A percentile compares a stretch with the other conserved stretches of the same genome.
Evolutionary conservation across 495 filamentous ascomycete species (phyloP).

Genomic region (Hypomontagnella submonticulosa): DNA sequence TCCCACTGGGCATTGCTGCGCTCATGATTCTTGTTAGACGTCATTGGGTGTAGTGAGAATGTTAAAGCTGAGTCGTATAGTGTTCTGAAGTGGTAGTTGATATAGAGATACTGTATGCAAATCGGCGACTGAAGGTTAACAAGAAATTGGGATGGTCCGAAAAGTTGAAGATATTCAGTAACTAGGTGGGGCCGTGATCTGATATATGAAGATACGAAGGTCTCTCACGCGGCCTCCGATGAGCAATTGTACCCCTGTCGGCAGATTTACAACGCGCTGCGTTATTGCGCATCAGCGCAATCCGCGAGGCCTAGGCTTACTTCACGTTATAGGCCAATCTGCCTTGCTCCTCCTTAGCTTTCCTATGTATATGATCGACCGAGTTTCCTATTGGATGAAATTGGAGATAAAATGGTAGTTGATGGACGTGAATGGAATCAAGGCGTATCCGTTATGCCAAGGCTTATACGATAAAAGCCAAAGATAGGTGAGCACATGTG

Average conservation of each 20-base stretch:
- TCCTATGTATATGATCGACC: background rate
- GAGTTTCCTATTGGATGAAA: conserved; percentile 1
- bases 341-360: conserved; percentile 17
- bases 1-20: too few relatives aligned
- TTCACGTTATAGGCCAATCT: background rate
- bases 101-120: too few relatives aligned
- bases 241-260: background rate
- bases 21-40: too few relatives aligned
- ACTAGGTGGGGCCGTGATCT: too few relatives aligned
- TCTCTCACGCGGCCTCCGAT: background rate
- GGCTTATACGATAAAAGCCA: too few relatives aligned
- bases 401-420: background rate
- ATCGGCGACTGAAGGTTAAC: too few relatives aligned
- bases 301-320: conserved; percentile 8
- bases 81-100: too few relatives aligned
- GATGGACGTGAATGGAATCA: conserved; percentile 6
- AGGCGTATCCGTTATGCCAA: conserved; percentile 1
- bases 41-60: too few relatives aligned
- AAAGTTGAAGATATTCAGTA: too few relatives aligned
- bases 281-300: conserved; percentile 34
- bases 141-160: too few relatives aligned
- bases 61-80: too few relatives aligned
- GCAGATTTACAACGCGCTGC: conserved; percentile 18
- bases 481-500: too few relatives aligned
- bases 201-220: background rate